Evolutionary conservation across 2,329 filamentous ascomycete species (phyloP).

Genomic region (Aspergillus sp.): DNA sequence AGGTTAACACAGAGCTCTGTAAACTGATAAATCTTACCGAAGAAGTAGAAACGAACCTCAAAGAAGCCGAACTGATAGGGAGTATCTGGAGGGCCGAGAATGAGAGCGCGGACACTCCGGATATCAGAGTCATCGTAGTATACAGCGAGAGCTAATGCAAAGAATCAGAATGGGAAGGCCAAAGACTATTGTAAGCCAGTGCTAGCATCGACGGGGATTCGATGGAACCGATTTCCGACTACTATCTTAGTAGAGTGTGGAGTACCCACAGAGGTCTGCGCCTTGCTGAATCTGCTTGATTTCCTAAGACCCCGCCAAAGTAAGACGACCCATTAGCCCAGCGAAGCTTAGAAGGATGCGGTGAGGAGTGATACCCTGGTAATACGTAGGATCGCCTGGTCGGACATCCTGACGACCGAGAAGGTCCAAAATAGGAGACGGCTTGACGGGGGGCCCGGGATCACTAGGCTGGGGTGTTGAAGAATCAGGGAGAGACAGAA

Average conservation of each 20-base stretch:
- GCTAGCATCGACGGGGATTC: not conserved
- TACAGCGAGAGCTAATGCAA: conserved; percentile 74
- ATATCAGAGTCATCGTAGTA: conserved; percentile 86
- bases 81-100: conserved; percentile 89
- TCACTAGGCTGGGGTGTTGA: not conserved
- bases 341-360: not conserved
- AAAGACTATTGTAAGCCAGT: not conserved
- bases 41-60: conserved; percentile 59
- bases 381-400: conserved; percentile 86
- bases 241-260: not conserved
- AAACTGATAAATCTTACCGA: no score
- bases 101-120: conserved; percentile 80
- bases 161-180: conserved; percentile 8
- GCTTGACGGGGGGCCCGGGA: not conserved
- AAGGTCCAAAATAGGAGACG: not conserved
- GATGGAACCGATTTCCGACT: not conserved
- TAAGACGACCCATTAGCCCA: conserved; percentile 19
- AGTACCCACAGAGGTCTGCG: conserved; percentile 73
- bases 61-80: conserved; percentile 98
- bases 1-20: not conserved
- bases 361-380: conserved; percentile 62
- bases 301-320: conserved; percentile 58
- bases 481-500: not conserved
- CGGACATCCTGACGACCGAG: conserved; percentile 59
- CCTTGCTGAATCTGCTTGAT: conserved; percentile 81